Conservation (phyloP, 495 filamentous ascomycete genomes). For the Viridothelium virens region DNA sequence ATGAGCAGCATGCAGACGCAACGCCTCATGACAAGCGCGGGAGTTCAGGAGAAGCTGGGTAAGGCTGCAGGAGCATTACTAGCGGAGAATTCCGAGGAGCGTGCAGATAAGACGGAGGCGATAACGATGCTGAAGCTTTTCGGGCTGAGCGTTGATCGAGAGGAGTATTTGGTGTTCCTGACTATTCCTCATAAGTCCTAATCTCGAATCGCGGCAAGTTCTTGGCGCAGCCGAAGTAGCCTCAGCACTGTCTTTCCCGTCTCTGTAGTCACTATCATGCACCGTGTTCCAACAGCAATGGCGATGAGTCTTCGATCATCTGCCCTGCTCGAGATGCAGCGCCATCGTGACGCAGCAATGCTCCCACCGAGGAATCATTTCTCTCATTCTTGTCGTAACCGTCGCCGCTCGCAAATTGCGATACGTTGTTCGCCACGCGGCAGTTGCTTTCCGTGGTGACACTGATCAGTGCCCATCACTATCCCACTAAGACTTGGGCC, state of each 20-base stretch:
- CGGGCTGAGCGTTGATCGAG: neutral
- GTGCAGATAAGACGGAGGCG: too few species aligned
- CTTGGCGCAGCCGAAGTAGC: neutral
- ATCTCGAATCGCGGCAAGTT: neutral
- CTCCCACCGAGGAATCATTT: neutral
- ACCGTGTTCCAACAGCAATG: neutral
- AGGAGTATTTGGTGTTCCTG: neutral
- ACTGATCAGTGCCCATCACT: constrained; percentile 5
- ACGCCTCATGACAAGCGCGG: too few species aligned
- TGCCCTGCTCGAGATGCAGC: neutral
- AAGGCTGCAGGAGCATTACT: neutral
- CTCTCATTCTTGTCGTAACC: neutral
- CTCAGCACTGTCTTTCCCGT: neutral
- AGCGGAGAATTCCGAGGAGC: too few species aligned
- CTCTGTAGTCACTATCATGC: neutral
- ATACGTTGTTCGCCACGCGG: constrained; percentile 3
- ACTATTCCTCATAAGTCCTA: neutral
- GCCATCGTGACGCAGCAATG: neutral
- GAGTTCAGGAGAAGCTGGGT: too few species aligned
- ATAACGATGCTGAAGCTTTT: too few species aligned
- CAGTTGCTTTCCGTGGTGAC: constrained; percentile 9
- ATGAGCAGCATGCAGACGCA: too few species aligned
- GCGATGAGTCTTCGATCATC: constrained; percentile 2
- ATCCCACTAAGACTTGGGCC: neutral
- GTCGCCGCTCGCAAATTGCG: neutral